Evolutionary conservation across 768 basidiomycete genomes (phyloP).

Genomic region (Mycena venus): DNA sequence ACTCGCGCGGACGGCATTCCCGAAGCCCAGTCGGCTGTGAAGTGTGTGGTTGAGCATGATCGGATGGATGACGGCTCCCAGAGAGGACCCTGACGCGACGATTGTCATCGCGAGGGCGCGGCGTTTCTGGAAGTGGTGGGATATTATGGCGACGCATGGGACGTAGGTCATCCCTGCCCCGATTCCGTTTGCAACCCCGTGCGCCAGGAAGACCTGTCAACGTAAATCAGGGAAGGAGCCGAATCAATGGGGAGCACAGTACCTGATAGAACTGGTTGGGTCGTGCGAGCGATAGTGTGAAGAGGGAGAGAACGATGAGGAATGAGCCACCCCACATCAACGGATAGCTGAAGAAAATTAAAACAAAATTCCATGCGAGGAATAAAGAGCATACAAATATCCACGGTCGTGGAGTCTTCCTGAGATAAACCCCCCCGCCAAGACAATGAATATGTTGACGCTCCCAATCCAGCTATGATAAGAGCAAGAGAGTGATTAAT

Average conservation of each 20-base stretch:
- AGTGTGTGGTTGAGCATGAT: conserved; percentile 58
- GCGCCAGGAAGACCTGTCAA: conserved; percentile 61
- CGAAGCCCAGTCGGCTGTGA: conserved; percentile 53
- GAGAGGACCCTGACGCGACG: conserved; percentile 53
- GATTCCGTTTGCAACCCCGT: conserved; percentile 63
- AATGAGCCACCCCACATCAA: conserved; percentile 60
- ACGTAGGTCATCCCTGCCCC: conserved; percentile 66
- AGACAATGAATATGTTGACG: conserved; percentile 60
- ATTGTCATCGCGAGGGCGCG: conserved; percentile 60
- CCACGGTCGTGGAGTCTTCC: conserved; percentile 68
- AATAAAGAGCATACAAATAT: conserved; percentile 56
- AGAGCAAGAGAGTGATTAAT: background rate
- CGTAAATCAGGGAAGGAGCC: background rate
- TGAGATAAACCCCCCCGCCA: conserved; percentile 58
- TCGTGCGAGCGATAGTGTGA: conserved; percentile 56
- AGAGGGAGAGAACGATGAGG: conserved; percentile 58
- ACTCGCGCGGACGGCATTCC: conserved; percentile 53
- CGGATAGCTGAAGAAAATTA: conserved; percentile 47
- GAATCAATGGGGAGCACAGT: background rate
- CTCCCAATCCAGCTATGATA: conserved; percentile 61
- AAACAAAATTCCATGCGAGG: background rate
- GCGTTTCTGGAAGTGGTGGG: conserved; percentile 58
- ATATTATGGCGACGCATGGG: conserved; percentile 60
- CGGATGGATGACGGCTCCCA: conserved; percentile 60
- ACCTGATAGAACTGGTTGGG: conserved; percentile 53